phyloP scores from a whole-genome alignment of 2,329 filamentous ascomycete genomes.

The Trichophaea hybrida region DNA sequence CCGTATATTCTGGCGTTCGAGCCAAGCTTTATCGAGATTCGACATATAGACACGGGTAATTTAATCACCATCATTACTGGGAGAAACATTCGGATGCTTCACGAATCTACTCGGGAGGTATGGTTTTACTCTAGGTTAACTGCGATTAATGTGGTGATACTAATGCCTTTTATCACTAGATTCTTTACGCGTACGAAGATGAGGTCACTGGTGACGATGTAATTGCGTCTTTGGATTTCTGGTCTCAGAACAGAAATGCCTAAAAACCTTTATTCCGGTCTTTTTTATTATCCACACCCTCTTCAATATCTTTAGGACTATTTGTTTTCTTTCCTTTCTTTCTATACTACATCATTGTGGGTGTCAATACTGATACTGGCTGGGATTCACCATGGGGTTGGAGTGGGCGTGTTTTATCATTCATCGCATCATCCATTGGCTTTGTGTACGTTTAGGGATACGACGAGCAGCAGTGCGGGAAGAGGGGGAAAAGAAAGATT shows the following conservation, averaged over 20 bases:
- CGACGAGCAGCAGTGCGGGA: no score
- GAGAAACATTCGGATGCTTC: conserved; percentile 93
- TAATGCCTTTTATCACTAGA: conserved; percentile 41
- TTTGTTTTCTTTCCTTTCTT: neutral
- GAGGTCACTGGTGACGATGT: conserved; percentile 75
- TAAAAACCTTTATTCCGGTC: no score
- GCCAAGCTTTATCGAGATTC: conserved; percentile 90
- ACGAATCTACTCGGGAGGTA: conserved; percentile 94
- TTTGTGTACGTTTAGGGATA: no score
- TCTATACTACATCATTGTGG: neutral
- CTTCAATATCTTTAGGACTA: neutral
- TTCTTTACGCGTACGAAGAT: conserved; percentile 94
- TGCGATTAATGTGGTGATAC: conserved; percentile 25
- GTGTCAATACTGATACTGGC: neutral
- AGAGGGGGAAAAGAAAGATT: no score
- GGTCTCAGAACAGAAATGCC: conserved; percentile 1
- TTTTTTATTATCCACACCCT: neutral
- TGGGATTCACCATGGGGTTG: no score
- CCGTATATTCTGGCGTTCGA: conserved; percentile 97
- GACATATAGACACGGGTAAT: conserved; percentile 84
- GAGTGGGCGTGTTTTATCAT: no score
- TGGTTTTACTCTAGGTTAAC: conserved; percentile 28
- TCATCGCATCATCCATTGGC: no score
- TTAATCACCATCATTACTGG: conserved; percentile 88
- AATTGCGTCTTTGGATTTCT: conserved; percentile 91